Evolutionary conservation across 768 basidiomycete genomes (phyloP), one percentile per base, ranked within the genome.

Genomic region (Suillus clintonianus): DNA sequence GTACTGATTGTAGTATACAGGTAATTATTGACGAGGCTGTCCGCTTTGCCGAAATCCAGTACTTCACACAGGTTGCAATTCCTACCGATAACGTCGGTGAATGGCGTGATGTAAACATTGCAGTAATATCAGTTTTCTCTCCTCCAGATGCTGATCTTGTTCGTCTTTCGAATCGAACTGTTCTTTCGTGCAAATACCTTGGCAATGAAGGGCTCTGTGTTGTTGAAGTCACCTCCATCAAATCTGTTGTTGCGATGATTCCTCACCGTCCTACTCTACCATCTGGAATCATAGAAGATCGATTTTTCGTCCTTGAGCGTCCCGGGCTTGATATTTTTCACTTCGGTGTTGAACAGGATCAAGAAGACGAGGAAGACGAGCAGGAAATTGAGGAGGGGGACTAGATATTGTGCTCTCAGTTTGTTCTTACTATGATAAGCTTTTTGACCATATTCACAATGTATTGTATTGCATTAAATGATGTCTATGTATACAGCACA

Each of bases 241-340:
- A 43, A 11, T 62, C 70, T 3, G 64, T 68, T 37, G 67, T 75
- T 22, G 68, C 67, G 30, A 68, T 75, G 70, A 66, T 69, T 10
- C 71, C 68, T 5, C 65, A 71, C 36, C 66, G 67, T 5, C 24
- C 51, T 48, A 30, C 65, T 15, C 50, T 63, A 22, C 37, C 39
- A 57, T 30, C 36, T 42, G 37, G 55, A 13, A 64, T 65, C 37
- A 58, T 61, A n/a, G 41, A 69, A 19, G 51, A 66, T 45, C 24
- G 17, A 17, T 59, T 59, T 42, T 59, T 59, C 8, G 22, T 34
- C 11, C 27, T 59, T 3, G 43, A 59, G 27, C 19, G 36, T 17
- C 59, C 59, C 22, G 59, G 43, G 32, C 34, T 59, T 15, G 30
- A 59, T 30, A 47, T 59, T 17, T 43, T 27, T 45, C 59, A 59